Evolutionary conservation across 257 asterid genomes (phyloP).

Genomic region (Vinca minor): DNA sequence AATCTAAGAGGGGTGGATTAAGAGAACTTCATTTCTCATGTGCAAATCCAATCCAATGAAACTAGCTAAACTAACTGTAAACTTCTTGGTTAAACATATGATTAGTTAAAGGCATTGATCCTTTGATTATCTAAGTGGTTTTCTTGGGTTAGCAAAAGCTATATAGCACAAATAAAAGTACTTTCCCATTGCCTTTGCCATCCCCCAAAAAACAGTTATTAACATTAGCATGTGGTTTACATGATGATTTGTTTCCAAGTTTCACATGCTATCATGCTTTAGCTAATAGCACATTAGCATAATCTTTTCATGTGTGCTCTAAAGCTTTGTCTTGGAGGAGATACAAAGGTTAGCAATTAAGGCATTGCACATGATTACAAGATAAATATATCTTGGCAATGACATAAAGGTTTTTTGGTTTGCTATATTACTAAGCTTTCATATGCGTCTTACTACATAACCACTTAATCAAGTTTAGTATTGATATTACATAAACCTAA

Average conservation of each 20-base stretch:
- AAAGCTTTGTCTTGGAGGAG: constrained; percentile 21
- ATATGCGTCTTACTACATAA: background rate
- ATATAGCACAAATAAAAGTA: constrained; percentile 12
- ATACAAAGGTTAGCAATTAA: constrained; percentile 35
- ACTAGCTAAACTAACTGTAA: constrained; percentile 4
- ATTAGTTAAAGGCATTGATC: background rate
- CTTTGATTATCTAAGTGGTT: background rate
- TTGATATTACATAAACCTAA: background rate
- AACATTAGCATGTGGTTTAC: constrained; percentile 40
- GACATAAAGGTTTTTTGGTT: constrained; percentile 27
- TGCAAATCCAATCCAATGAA: constrained; percentile 6
- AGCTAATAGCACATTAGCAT: constrained; percentile 26
- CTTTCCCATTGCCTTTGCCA: constrained; percentile 16
- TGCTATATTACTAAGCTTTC: constrained; percentile 7
- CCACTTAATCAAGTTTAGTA: background rate
- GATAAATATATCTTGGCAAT: constrained; percentile 23
- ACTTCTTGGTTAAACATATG: background rate
- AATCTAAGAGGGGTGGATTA: too few species aligned
- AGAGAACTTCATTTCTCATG: constrained; percentile 3
- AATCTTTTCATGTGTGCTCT: constrained; percentile 27
- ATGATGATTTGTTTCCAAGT: constrained; percentile 40
- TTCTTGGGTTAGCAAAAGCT: constrained; percentile 2
- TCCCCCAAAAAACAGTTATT: constrained; percentile 17
- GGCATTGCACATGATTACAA: constrained; percentile 36
- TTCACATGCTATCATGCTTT: constrained; percentile 39